Evolutionary conservation across 192 early-diverging fungal species (phyloP).

Genomic region (Backusella macrospora): DNA sequence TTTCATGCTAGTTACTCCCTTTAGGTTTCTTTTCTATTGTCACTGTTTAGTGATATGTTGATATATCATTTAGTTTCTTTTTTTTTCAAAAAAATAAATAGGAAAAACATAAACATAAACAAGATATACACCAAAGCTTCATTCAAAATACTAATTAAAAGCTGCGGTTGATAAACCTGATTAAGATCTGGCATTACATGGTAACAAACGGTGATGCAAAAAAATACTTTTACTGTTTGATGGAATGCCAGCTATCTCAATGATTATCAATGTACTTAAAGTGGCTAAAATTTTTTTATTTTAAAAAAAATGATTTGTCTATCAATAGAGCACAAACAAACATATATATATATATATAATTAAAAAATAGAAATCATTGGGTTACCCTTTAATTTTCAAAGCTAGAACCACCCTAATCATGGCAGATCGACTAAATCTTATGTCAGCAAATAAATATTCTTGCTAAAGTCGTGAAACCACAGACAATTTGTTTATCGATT

Average conservation of each 20-base stretch:
- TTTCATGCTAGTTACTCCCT: not conserved
- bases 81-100: not conserved
- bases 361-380: not conserved
- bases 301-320: not conserved
- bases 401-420: not conserved
- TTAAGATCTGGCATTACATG: not conserved
- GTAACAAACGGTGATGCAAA: not conserved
- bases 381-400: not conserved
- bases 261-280: slow-evolving; percentile 3
- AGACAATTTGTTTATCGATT: slow-evolving; percentile 1
- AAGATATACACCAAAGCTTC: not conserved
- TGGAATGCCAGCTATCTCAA: slow-evolving; percentile 2
- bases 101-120: not conserved
- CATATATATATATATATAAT: not conserved
- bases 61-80: not conserved
- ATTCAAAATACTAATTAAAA: not conserved
- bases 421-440: not conserved
- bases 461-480: not conserved
- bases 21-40: not conserved
- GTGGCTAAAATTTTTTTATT: not conserved
- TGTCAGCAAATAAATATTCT: not conserved
- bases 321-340: not conserved
- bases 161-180: not conserved
- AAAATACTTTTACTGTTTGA: not conserved
- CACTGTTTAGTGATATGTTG: not conserved